Conservation (phyloP, 768 basidiomycete genomes). For the Grammothele lineata region DNA sequence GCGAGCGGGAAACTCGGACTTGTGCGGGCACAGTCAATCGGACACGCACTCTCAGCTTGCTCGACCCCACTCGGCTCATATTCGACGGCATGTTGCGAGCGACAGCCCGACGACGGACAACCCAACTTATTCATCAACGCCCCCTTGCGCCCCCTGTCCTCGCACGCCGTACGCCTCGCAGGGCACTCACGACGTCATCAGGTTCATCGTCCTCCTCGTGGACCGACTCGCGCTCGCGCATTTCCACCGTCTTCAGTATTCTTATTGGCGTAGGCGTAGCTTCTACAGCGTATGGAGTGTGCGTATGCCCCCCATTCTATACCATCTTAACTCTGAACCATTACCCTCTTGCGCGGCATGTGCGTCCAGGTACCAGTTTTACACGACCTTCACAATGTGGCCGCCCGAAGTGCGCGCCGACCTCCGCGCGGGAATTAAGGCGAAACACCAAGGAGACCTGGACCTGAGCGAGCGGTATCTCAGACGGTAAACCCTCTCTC, state of each 20-base stretch:
- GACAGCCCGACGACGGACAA: no score
- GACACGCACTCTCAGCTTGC: no score
- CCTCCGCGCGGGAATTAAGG: slow-evolving; percentile 60
- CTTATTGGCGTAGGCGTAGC: slow-evolving; percentile 35
- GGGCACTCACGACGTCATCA: not conserved
- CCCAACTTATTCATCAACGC: no score
- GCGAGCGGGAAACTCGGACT: no score
- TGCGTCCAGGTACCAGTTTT: slow-evolving; percentile 54
- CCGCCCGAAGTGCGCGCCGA: slow-evolving; percentile 59
- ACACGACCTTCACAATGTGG: slow-evolving; percentile 58
- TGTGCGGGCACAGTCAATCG: no score
- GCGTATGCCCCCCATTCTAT: slow-evolving; percentile 14
- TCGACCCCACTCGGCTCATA: no score
- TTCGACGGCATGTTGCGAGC: no score
- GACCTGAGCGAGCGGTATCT: slow-evolving; percentile 49
- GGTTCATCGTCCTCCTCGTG: no score
- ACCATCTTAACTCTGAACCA: slow-evolving; percentile 5
- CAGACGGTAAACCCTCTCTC: slow-evolving; percentile 38
- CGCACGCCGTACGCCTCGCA: not conserved
- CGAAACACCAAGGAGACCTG: slow-evolving; percentile 54
- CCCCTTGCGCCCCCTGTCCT: no score
- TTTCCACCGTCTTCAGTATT: slow-evolving; percentile 37
- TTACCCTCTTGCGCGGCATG: not conserved
- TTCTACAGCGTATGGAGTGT: slow-evolving; percentile 43
- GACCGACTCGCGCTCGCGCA: no score